These are phyloP conservation scores for Rhypophila decipiens DNA, from an alignment of 495 filamentous ascomycete genomes.

Conservation along the genomic window DNA sequence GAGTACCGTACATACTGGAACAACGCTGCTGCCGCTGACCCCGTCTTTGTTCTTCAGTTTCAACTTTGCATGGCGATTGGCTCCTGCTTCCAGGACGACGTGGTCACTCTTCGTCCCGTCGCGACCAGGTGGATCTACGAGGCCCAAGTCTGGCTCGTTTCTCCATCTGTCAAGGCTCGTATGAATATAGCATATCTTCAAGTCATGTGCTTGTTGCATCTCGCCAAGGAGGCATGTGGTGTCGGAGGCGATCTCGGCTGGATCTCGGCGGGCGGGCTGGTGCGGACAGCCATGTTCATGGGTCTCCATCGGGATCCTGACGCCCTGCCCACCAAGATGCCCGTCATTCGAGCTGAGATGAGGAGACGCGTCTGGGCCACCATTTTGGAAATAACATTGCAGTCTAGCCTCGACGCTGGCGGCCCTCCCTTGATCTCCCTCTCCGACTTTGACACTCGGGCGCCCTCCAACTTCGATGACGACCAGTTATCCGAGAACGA, in stretches of 20 bases:
- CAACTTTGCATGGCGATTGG: conserved; percentile 62
- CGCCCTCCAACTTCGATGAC: conserved; percentile 49
- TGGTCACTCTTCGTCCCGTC: conserved; percentile 38
- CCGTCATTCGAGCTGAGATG: conserved; percentile 53
- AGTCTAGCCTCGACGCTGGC: conserved; percentile 53
- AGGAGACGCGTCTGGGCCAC: conserved; percentile 65
- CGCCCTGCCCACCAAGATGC: conserved; percentile 30
- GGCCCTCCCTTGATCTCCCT: conserved; percentile 49
- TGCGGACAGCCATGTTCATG: conserved; percentile 55
- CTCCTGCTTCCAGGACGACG: conserved; percentile 47
- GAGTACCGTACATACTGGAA: conserved; percentile 43
- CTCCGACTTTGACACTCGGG: conserved; percentile 52
- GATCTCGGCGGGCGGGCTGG: conserved; percentile 51
- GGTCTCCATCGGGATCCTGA: conserved; percentile 56
- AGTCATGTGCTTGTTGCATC: conserved; percentile 52
- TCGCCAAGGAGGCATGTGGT: conserved; percentile 49
- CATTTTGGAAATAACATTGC: conserved; percentile 55
- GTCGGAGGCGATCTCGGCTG: conserved; percentile 53
- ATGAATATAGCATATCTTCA: conserved; percentile 51
- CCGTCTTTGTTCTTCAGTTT: conserved; percentile 50
- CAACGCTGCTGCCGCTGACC: conserved; percentile 13
- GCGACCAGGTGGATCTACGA: conserved; percentile 59
- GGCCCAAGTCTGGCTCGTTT: conserved; percentile 55
- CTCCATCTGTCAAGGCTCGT: conserved; percentile 46
- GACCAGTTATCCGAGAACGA: conserved; percentile 28